phyloP scores from a whole-genome alignment of 2,329 filamentous ascomycete genomes.

The Fusarium pseudocircinatum region DNA sequence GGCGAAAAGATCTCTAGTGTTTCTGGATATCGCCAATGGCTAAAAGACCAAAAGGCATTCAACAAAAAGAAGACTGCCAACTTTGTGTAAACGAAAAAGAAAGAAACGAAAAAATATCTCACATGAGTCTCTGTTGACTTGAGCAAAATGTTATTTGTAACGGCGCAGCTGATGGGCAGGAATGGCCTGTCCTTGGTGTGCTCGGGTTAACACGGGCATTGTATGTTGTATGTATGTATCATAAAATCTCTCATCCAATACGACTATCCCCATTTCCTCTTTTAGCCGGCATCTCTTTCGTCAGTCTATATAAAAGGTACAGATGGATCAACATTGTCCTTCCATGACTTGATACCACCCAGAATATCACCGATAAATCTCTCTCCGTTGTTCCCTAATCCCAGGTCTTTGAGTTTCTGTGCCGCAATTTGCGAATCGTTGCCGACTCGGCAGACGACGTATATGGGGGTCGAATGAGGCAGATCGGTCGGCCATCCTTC shows the following conservation, averaged over 20 bases:
- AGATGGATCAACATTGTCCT: constrained; percentile 68
- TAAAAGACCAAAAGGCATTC: constrained; percentile 97
- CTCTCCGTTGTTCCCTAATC: constrained; percentile 60
- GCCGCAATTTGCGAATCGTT: constrained; percentile 81
- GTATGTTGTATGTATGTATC: constrained; percentile 45
- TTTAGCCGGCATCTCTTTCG: constrained; percentile 6
- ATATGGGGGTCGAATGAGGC: constrained; percentile 64
- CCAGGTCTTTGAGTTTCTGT: constrained; percentile 70
- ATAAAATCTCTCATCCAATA: constrained; percentile 42
- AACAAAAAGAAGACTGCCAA: constrained; percentile 88
- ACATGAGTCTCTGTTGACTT: constrained; percentile 8
- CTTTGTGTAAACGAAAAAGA: constrained; percentile 59
- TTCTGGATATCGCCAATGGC: constrained; percentile 89
- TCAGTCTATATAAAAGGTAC: constrained; percentile 60
- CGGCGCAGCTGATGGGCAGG: constrained; percentile 36
- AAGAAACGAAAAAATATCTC: neutral
- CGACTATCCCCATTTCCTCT: constrained; percentile 27
- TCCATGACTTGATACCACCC: constrained; percentile 80
- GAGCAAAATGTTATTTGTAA: constrained; percentile 32
- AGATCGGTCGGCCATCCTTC: constrained; percentile 54
- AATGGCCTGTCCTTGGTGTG: constrained; percentile 24
- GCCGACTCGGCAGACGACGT: constrained; percentile 77
- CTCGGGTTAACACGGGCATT: constrained; percentile 35
- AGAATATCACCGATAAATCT: constrained; percentile 75
- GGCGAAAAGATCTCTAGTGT: constrained; percentile 98